Base-by-base conservation (phyloP, 2,329 filamentous ascomycete genomes). In the Huntiella abstrusa region DNA sequence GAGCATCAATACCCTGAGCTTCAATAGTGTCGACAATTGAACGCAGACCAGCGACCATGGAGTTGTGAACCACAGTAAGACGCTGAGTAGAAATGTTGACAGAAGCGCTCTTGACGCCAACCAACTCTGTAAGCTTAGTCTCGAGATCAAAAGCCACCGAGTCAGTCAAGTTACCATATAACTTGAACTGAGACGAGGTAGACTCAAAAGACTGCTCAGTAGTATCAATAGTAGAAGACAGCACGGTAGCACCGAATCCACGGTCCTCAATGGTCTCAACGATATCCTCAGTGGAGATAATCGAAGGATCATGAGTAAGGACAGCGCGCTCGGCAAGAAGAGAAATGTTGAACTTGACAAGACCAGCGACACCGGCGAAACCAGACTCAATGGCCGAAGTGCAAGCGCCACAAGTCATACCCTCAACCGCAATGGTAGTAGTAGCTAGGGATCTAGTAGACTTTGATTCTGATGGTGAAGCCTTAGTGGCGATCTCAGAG, bases 331-430 rank as follows among this genome's bases (percentile, higher is more conserved):
- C 91, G 3, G 91, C 92, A 32, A 96, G 70, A 53, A 98, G 66
- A 62, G 85, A 94, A 60, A 98, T 92, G 58, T 94, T 94, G 67
- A 96, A 94, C 53, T 86, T 83, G 47, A 85, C 58, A 12, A 96
- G 62, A 16, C 91, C 91, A 7, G 82, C 75, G 2, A 88, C 62
- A 52, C 72, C 74, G 53, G 76, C 74, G 62, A 98, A 91, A 3
- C 82, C 85, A 43, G 75, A 71, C 56, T 95, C 83, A 1, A 96
- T 77, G 4, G 88, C 86, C 1, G 88, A 88, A 0, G 91, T 96
- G 62, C 91, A 98, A 37, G 91, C 85, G 16, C 88, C 88, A 58
- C 91, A 96, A 1, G 91, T 98, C 91, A 98, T 98, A 43, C 91
- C 91, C 54, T 91, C 84, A 46, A 98, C 83, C 4, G 83, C 77